Evolutionary conservation across 108 stramenopile genomes (phyloP).

Genomic region (Poteriospumella lacustris): DNA sequence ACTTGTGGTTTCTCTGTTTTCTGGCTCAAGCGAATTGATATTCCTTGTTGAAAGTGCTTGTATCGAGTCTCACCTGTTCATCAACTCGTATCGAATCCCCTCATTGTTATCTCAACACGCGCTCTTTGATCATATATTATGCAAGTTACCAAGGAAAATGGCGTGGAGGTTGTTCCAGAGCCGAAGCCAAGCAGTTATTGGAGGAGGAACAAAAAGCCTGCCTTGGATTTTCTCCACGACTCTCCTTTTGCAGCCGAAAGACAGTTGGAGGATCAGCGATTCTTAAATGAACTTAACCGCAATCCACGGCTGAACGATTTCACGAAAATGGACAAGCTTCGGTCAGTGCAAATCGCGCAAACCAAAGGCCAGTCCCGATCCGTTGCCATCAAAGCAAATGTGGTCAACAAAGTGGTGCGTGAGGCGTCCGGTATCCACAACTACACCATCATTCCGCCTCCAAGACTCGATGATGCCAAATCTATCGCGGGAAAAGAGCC

Average conservation of each 20-base stretch:
- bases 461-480: not conserved
- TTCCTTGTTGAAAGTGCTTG: no score
- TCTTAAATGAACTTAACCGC: not conserved
- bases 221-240: not conserved
- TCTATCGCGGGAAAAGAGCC: not conserved
- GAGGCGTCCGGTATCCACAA: constrained; percentile 11
- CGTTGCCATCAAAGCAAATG: constrained; percentile 11
- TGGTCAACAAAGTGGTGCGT: not conserved
- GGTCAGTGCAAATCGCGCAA: not conserved
- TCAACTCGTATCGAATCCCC: no score
- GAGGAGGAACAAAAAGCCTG: not conserved
- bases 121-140: no score
- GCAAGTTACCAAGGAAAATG: no score
- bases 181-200: not conserved
- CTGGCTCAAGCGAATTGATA: no score
- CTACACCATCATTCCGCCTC: constrained; percentile 12
- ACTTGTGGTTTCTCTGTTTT: no score
- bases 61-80: no score
- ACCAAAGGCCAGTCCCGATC: not conserved
- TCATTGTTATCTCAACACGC: no score
- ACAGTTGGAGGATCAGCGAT: not conserved
- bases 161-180: no score
- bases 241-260: not conserved
- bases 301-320: not conserved
- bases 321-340: not conserved